Percentiles rank a stretch among this genome's conserved stretches.
Evolutionary conservation across 164 flowering plant genomes (phyloP).

Genomic region (Stephania cephalantha): DNA sequence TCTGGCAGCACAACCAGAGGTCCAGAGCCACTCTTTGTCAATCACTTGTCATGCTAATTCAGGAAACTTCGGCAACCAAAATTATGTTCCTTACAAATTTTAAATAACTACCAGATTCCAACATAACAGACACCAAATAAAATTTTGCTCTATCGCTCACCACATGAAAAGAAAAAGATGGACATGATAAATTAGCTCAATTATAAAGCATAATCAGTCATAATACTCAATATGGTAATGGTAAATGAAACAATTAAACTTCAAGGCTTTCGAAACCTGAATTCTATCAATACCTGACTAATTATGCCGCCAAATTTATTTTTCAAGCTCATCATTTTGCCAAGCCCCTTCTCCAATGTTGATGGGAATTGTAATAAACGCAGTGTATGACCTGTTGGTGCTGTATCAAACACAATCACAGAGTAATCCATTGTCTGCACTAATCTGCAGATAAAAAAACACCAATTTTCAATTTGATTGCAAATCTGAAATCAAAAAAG

Average conservation of each 20-base stretch:
- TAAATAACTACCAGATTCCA: not conserved
- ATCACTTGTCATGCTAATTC: not conserved
- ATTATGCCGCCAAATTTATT: conserved; percentile 84
- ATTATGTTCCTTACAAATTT: too few relatives aligned
- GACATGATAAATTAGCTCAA: not conserved
- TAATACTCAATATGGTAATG: not conserved
- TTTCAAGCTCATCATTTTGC: conserved; percentile 81
- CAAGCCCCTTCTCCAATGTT: conserved; percentile 87
- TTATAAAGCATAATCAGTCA: not conserved
- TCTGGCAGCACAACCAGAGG: not conserved
- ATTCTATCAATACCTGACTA: conserved; percentile 53
- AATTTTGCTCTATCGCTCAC: not conserved
- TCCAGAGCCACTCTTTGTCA: not conserved
- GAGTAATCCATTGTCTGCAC: conserved; percentile 99
- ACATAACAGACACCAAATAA: not conserved
- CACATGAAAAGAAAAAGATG: not conserved
- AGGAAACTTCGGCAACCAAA: too few relatives aligned
- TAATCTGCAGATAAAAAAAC: conserved; percentile 41
- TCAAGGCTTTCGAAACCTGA: not conserved
- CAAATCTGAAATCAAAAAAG: not conserved
- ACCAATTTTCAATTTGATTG: not conserved
- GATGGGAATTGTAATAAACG: conserved; percentile 91
- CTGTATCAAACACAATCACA: conserved; percentile 93
- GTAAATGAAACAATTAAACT: not conserved
- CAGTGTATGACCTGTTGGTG: conserved; percentile 97